Evolutionary conservation across 305 asterid species (phyloP).

Genomic region (Fraxinus xanthoxyloides): DNA sequence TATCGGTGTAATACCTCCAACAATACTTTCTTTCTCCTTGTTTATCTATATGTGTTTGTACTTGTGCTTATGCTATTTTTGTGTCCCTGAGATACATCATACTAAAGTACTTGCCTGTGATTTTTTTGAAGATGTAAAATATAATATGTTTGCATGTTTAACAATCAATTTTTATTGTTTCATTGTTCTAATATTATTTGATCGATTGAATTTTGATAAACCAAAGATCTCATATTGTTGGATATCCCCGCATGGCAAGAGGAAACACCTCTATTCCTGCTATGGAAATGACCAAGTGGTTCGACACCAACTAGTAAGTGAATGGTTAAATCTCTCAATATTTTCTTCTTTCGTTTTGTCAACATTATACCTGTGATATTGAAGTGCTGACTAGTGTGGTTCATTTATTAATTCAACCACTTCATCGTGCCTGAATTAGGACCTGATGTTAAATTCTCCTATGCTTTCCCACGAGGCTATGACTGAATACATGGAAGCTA

Average conservation of each 20-base stretch:
- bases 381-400: background rate
- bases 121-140: background rate
- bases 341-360: background rate
- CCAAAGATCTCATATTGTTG: constrained; percentile 73
- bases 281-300: constrained; percentile 98
- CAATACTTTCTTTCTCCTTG: too few relatives aligned
- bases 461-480: constrained; percentile 42
- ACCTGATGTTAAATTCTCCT: constrained; percentile 32
- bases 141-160: background rate
- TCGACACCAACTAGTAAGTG: constrained; percentile 92
- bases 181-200: background rate
- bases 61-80: too few relatives aligned
- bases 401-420: constrained; percentile 23
- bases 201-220: constrained; percentile 20
- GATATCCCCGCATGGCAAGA: constrained; percentile 92
- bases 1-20: too few relatives aligned
- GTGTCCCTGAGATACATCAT: too few relatives aligned
- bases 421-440: constrained; percentile 42
- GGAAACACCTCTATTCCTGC: constrained; percentile 89
- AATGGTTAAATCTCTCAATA: background rate
- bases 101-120: background rate
- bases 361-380: background rate
- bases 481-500: constrained; percentile 36
- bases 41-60: too few relatives aligned
- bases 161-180: background rate